Evolutionary conservation across 345 rosid species (phyloP).

Genomic region (Populus nigra): DNA sequence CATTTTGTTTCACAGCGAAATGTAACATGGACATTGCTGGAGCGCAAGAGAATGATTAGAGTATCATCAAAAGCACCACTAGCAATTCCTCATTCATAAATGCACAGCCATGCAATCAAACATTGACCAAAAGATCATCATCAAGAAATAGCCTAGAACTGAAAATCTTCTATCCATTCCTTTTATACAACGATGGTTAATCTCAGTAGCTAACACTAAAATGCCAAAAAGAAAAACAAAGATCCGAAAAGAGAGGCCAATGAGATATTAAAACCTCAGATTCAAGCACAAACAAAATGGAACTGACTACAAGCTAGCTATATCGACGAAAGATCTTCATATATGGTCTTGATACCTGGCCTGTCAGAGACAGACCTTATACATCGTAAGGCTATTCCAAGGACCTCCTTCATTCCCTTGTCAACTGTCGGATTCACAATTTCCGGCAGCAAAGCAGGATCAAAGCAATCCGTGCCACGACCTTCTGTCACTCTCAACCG

Average conservation of each 20-base stretch:
- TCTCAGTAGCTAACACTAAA: constrained; percentile 14
- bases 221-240: constrained; percentile 1
- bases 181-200: constrained; percentile 24
- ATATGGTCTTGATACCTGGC: constrained; percentile 92
- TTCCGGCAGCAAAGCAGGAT: constrained; percentile 53
- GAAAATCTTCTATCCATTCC: constrained; percentile 20
- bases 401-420: constrained; percentile 91
- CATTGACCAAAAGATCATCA: not conserved
- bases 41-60: too few species aligned
- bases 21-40: too few species aligned
- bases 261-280: constrained; percentile 40
- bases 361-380: constrained; percentile 81
- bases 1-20: too few species aligned
- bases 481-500: constrained; percentile 66
- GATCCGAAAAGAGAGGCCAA: constrained; percentile 21
- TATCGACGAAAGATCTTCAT: constrained; percentile 95
- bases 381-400: constrained; percentile 78
- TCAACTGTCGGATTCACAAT: constrained; percentile 56
- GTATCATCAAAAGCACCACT: too few species aligned
- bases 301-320: constrained; percentile 32
- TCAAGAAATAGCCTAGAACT: not conserved
- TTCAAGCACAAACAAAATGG: constrained; percentile 9
- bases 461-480: constrained; percentile 64
- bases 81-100: not conserved
- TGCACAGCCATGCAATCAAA: not conserved